phyloP scores from a whole-genome alignment of 441 rosid genomes.

The Monsonia emarginata region DNA sequence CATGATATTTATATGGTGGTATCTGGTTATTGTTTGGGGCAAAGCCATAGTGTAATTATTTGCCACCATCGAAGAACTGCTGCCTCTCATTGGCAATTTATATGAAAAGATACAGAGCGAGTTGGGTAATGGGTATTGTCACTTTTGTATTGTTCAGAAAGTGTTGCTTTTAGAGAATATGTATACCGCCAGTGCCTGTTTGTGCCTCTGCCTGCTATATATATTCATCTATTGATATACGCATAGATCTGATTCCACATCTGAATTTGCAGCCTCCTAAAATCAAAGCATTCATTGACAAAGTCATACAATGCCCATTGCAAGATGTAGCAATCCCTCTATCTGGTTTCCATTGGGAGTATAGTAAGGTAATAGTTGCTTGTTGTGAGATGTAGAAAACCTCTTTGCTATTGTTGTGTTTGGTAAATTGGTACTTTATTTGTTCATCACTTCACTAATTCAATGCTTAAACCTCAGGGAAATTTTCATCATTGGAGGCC shows the following conservation, averaged over 20 bases:
- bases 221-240: neutral
- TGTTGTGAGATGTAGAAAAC: conserved; percentile 1
- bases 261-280: conserved; percentile 61
- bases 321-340: conserved; percentile 96
- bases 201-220: neutral
- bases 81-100: neutral
- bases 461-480: conserved; percentile 48
- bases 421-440: conserved; percentile 1
- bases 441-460: conserved; percentile 21
- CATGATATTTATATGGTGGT: neutral
- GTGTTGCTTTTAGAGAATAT: neutral
- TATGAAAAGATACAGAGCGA: neutral
- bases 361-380: conserved; percentile 51
- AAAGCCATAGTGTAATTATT: neutral
- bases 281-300: conserved; percentile 78
- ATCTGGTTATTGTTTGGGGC: neutral
- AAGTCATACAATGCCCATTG: conserved; percentile 91
- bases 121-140: too few relatives aligned
- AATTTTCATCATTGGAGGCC: conserved; percentile 99
- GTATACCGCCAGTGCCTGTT: neutral
- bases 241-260: neutral
- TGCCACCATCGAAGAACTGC: neutral
- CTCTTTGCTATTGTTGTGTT: conserved; percentile 8
- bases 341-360: conserved; percentile 93
- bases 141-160: neutral